These are phyloP conservation scores for Rickenella mellea DNA, from an alignment of 768 basidiomycete genomes.

Conservation along the genomic window DNA sequence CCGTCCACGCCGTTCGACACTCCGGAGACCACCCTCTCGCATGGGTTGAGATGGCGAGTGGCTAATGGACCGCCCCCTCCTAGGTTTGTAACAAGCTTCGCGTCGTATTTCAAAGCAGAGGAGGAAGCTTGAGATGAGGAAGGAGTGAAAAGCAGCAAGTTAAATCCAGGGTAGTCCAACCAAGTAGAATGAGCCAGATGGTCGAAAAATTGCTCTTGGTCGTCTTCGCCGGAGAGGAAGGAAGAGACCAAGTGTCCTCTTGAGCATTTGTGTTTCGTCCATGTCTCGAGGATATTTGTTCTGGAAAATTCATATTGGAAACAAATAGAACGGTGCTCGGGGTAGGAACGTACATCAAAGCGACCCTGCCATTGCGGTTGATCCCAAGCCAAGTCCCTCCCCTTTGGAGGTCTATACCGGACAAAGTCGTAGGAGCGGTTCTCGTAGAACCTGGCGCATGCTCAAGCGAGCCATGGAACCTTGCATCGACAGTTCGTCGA, in stretches of 20 bases:
- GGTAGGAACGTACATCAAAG: conserved; percentile 69
- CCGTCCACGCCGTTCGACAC: conserved; percentile 73
- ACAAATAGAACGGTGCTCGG: too few relatives aligned
- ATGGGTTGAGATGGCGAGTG: conserved; percentile 40
- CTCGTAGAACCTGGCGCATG: too few relatives aligned
- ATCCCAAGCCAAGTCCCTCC: conserved; percentile 84
- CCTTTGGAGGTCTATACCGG: conserved; percentile 62
- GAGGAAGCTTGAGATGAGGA: conserved; percentile 1
- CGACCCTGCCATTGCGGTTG: conserved; percentile 53
- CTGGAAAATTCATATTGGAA: conserved; percentile 41
- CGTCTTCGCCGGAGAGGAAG: conserved; percentile 49
- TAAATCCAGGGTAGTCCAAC: conserved; percentile 68
- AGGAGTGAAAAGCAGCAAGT: conserved; percentile 59
- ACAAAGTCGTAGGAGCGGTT: conserved; percentile 34
- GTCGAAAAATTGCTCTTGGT: too few relatives aligned
- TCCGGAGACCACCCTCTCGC: conserved; percentile 44
- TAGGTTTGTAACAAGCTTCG: conserved; percentile 54
- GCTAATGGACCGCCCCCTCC: conserved; percentile 57
- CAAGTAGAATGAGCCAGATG: too few relatives aligned
- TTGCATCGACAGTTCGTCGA: conserved; percentile 56
- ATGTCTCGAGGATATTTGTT: conserved; percentile 79
- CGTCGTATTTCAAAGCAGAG: conserved; percentile 38
- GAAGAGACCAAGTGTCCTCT: conserved; percentile 61
- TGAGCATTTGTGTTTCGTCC: conserved; percentile 38
- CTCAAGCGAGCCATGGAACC: too few relatives aligned